A percentile compares a stretch with the other conserved stretches of the same genome.
These are phyloP conservation scores for Simplicillium aogashimaense DNA, from an alignment of 2,329 filamentous ascomycete species.

Conservation along the genomic window DNA sequence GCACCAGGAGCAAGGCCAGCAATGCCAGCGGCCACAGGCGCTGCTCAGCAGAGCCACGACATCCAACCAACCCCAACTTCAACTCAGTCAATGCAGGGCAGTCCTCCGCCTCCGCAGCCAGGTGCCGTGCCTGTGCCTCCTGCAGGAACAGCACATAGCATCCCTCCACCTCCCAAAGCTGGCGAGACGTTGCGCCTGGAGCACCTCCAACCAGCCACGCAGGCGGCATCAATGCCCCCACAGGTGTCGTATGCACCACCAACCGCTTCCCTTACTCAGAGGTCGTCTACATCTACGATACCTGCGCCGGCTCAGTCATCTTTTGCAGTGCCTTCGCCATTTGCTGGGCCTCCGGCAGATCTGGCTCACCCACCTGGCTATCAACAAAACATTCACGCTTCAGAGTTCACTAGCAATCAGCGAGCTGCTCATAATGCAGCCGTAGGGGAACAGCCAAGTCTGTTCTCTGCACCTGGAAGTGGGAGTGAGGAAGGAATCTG, in stretches of 20 bases:
- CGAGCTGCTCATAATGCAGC: slow-evolving; percentile 26
- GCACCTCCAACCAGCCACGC: slow-evolving; percentile 16
- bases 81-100: slow-evolving; percentile 23
- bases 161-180: slow-evolving; percentile 42
- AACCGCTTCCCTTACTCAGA: slow-evolving; percentile 25
- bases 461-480: slow-evolving; percentile 13
- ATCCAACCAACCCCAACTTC: slow-evolving; percentile 30
- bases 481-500: slow-evolving; percentile 36
- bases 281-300: slow-evolving; percentile 25
- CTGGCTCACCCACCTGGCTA: slow-evolving; percentile 44
- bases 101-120: slow-evolving; percentile 46
- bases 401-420: slow-evolving; percentile 39
- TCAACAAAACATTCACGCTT: slow-evolving; percentile 43
- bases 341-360: slow-evolving; percentile 14
- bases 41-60: slow-evolving; percentile 12
- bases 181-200: slow-evolving; percentile 26
- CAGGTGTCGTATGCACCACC: slow-evolving; percentile 42
- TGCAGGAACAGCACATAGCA: slow-evolving; percentile 12
- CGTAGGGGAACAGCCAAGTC: slow-evolving; percentile 13
- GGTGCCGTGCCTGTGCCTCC: slow-evolving; percentile 40
- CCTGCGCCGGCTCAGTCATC: slow-evolving; percentile 3
- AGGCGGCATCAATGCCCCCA: slow-evolving; percentile 32
- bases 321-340: background rate
- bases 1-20: slow-evolving; percentile 36
- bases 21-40: slow-evolving; percentile 32